phyloP scores from a whole-genome alignment of 2,329 filamentous ascomycete species.

The Eutypa lata region DNA sequence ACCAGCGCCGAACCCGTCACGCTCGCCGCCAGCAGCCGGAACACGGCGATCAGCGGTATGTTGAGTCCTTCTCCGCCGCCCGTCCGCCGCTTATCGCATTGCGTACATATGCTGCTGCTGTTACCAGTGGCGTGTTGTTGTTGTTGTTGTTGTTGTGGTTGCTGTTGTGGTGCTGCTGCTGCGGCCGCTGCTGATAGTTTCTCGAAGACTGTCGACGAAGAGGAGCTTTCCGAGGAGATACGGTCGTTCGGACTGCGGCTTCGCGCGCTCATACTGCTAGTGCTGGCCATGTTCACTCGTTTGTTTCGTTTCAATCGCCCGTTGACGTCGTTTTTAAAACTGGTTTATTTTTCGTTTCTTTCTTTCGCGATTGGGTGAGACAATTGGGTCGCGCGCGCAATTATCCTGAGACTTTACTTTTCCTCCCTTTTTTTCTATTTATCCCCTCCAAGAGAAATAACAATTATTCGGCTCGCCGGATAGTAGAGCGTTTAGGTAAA shows the following conservation, averaged over 20 bases:
- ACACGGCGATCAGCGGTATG: constrained; percentile 22
- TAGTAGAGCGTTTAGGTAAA: no score
- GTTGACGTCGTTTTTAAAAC: no score
- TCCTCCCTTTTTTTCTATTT: no score
- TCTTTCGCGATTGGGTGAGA: no score
- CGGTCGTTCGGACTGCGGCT: constrained; percentile 10
- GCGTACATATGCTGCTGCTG: constrained; percentile 3
- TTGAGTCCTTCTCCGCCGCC: constrained; percentile 15
- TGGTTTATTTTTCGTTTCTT: no score
- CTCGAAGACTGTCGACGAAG: constrained; percentile 9
- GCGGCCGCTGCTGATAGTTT: constrained; percentile 7
- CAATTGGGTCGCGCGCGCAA: no score
- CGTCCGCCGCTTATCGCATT: constrained; percentile 7
- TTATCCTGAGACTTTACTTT: no score
- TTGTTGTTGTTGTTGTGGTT: not conserved
- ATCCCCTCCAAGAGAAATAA: no score
- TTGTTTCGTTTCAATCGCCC: not conserved
- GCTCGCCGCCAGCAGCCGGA: constrained; percentile 18
- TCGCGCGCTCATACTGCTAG: not conserved
- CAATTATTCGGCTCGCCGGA: no score
- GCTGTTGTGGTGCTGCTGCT: constrained; percentile 4
- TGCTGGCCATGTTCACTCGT: not conserved
- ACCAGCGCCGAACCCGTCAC: constrained; percentile 21
- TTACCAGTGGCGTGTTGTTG: not conserved
- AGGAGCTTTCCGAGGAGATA: constrained; percentile 11